phyloP scores from a whole-genome alignment of 106 monocot species.

The Narthecium ossifragum region DNA sequence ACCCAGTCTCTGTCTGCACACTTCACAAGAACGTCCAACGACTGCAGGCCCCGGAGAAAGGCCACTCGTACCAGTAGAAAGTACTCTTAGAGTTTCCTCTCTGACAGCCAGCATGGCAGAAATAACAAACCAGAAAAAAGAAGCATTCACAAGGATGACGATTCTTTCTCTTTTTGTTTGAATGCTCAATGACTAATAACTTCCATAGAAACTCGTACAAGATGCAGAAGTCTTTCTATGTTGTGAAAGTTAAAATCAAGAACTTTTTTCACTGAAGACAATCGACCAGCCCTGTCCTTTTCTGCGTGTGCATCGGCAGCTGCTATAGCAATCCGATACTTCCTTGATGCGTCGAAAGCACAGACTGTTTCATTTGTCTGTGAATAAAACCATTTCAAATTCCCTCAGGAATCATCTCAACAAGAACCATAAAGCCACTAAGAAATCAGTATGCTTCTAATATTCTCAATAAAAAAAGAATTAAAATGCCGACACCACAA shows the following conservation, averaged over 20 bases:
- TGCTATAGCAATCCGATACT: constrained; percentile 38
- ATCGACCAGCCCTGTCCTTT: constrained; percentile 22
- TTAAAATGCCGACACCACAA: too few species aligned
- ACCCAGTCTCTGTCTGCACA: neutral
- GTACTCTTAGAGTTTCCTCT: neutral
- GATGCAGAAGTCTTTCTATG: constrained; percentile 44
- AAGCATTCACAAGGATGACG: neutral
- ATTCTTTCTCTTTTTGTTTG: neutral
- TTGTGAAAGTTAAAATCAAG: constrained; percentile 69
- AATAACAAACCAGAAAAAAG: neutral
- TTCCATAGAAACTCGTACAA: constrained; percentile 54
- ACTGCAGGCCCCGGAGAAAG: neutral
- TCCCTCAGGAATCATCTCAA: too few species aligned
- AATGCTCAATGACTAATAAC: constrained; percentile 25
- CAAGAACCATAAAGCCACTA: too few species aligned
- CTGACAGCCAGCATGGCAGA: neutral
- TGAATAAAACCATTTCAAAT: neutral
- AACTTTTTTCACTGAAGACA: constrained; percentile 38
- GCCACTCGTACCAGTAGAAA: neutral
- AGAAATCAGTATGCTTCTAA: too few species aligned
- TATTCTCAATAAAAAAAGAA: too few species aligned
- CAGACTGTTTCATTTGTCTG: constrained; percentile 32
- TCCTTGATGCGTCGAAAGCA: constrained; percentile 50
- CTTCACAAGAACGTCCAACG: neutral
- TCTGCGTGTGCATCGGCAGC: constrained; percentile 24